Evolutionary conservation across 805 yeast species (phyloP).

Genomic region (Teunomyces kruisii): DNA sequence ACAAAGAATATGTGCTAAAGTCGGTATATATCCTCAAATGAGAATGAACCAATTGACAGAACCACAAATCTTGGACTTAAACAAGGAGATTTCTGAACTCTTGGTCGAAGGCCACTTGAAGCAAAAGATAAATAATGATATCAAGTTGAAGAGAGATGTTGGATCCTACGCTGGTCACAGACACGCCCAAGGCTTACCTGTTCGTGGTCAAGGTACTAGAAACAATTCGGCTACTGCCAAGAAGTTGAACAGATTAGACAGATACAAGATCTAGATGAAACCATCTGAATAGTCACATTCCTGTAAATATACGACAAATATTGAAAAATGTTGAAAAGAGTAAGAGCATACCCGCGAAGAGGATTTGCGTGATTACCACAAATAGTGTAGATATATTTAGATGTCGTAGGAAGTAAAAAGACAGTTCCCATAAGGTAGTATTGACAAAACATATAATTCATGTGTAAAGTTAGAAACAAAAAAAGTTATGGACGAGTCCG

Average conservation of each 20-base stretch:
- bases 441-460: too few relatives aligned
- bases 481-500: constrained; percentile 63
- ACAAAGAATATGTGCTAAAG: constrained; percentile 73
- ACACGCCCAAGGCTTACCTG: constrained; percentile 72
- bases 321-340: background rate
- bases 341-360: too few relatives aligned
- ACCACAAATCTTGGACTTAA: constrained; percentile 78
- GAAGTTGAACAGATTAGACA: constrained; percentile 74
- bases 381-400: too few relatives aligned
- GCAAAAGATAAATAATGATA: constrained; percentile 74
- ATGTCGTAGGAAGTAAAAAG: too few relatives aligned
- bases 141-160: constrained; percentile 71
- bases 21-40: constrained; percentile 91
- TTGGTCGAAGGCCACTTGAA: constrained; percentile 79
- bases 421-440: too few relatives aligned
- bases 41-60: constrained; percentile 91
- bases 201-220: constrained; percentile 84
- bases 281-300: background rate
- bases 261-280: constrained; percentile 30
- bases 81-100: constrained; percentile 82
- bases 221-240: constrained; percentile 89
- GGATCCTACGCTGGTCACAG: constrained; percentile 88
- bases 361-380: too few relatives aligned
- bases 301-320: background rate
- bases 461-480: too few relatives aligned